These are phyloP conservation scores for Lathyrus aphaca DNA, from an alignment of 306 rosid species.

Conservation along the genomic window DNA sequence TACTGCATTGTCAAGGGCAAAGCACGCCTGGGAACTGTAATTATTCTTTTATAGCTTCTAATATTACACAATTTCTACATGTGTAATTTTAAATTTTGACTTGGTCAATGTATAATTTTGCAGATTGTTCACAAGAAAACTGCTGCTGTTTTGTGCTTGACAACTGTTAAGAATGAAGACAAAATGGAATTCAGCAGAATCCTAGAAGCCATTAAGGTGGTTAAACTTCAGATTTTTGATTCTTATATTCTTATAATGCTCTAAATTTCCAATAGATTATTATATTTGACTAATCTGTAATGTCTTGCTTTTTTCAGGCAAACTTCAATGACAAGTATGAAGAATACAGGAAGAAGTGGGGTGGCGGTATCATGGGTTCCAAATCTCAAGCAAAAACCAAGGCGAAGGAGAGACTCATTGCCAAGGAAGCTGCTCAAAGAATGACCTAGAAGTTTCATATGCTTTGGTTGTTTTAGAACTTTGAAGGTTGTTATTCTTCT, in stretches of 20 bases:
- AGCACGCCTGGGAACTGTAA: conserved; percentile 74
- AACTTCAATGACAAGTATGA: conserved; percentile 80
- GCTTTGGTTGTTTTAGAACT: conserved; percentile 19
- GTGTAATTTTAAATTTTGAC: not conserved
- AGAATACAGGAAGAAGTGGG: conserved; percentile 82
- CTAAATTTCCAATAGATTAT: not conserved
- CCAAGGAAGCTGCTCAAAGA: conserved; percentile 87
- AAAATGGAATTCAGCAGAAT: conserved; percentile 73
- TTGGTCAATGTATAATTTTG: not conserved
- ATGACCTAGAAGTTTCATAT: conserved; percentile 44
- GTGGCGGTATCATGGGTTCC: conserved; percentile 89
- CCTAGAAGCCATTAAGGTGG: conserved; percentile 77
- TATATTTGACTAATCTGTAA: not conserved
- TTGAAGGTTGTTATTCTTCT: conserved; percentile 22
- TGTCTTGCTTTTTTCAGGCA: conserved; percentile 47
- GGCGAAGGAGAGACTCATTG: conserved; percentile 70
- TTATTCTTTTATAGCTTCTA: not conserved
- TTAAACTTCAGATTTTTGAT: not conserved
- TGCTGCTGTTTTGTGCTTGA: conserved; percentile 73
- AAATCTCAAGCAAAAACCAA: conserved; percentile 78
- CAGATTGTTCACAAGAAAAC: conserved; percentile 82
- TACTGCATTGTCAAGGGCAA: conserved; percentile 88
- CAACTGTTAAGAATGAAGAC: conserved; percentile 85
- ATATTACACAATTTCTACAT: not conserved
- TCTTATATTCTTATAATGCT: not conserved